Conservation (phyloP, 2,329 filamentous ascomycete genomes). For the Sporothrix euskadiensis region DNA sequence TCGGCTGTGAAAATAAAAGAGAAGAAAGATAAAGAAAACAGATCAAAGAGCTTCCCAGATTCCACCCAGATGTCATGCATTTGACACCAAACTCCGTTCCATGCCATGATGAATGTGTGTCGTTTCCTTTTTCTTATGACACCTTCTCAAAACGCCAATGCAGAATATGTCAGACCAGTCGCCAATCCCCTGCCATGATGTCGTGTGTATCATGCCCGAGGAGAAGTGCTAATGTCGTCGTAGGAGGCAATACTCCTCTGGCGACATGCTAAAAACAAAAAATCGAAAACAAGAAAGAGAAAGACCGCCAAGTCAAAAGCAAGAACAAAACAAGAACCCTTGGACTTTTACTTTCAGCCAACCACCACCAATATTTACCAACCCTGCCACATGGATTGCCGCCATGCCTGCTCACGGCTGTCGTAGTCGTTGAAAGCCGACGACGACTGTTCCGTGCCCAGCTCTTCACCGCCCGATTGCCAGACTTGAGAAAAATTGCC, state of each 20-base stretch:
- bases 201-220: too few relatives aligned
- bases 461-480: neutral
- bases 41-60: neutral
- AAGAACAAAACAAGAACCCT: neutral
- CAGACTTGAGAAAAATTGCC: neutral
- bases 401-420: conserved; percentile 6
- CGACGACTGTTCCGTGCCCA: neutral
- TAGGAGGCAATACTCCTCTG: neutral
- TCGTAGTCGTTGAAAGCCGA: neutral
- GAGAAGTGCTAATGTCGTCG: neutral
- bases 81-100: neutral
- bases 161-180: neutral
- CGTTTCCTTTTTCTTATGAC: neutral
- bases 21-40: neutral
- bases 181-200: too few relatives aligned
- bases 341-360: neutral
- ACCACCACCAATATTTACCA: neutral
- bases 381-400: conserved; percentile 3
- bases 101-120: neutral
- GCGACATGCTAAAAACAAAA: neutral
- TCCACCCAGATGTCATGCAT: neutral
- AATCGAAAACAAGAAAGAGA: neutral
- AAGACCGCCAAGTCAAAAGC: neutral
- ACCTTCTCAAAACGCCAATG: neutral
- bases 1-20: neutral